A percentile compares a stretch with the other conserved stretches of the same genome.
These are phyloP conservation scores for Vachellia collinsii DNA, from an alignment of 306 rosid genomes.

Conservation along the genomic window DNA sequence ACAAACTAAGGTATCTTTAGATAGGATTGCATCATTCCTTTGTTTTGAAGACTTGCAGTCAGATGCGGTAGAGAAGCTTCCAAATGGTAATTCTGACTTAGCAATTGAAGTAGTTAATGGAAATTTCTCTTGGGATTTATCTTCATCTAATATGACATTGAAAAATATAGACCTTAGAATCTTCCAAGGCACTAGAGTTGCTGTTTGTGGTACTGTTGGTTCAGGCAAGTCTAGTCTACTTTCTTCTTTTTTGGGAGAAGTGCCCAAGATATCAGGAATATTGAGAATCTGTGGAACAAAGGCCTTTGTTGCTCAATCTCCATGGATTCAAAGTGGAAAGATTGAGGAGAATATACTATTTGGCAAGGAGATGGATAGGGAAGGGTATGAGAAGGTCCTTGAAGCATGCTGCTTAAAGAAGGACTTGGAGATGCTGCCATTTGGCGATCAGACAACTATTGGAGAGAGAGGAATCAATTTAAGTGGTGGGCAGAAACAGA, in stretches of 20 bases:
- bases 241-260: conserved; percentile 80
- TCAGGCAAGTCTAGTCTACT: conserved; percentile 83
- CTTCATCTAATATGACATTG: conserved; percentile 42
- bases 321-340: conserved; percentile 95
- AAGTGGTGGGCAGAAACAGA: conserved; percentile 94
- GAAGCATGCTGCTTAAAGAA: conserved; percentile 79
- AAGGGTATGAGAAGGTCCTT: conserved; percentile 70
- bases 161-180: conserved; percentile 44
- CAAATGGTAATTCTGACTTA: conserved; percentile 43
- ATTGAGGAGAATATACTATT: conserved; percentile 79
- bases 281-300: conserved; percentile 76
- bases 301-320: conserved; percentile 92
- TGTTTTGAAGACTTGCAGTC: conserved; percentile 47
- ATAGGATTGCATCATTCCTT: conserved; percentile 57
- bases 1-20: conserved; percentile 62
- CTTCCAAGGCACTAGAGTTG: conserved; percentile 51
- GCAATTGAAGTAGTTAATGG: conserved; percentile 52
- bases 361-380: conserved; percentile 74
- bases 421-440: conserved; percentile 76
- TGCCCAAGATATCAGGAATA: conserved; percentile 68
- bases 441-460: conserved; percentile 85
- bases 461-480: conserved; percentile 94
- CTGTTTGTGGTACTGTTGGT: conserved; percentile 62
- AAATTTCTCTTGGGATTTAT: conserved; percentile 56
- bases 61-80: conserved; percentile 53